Evolutionary conservation across 345 rosid species (phyloP).

Genomic region (Gossypium sturtianum): DNA sequence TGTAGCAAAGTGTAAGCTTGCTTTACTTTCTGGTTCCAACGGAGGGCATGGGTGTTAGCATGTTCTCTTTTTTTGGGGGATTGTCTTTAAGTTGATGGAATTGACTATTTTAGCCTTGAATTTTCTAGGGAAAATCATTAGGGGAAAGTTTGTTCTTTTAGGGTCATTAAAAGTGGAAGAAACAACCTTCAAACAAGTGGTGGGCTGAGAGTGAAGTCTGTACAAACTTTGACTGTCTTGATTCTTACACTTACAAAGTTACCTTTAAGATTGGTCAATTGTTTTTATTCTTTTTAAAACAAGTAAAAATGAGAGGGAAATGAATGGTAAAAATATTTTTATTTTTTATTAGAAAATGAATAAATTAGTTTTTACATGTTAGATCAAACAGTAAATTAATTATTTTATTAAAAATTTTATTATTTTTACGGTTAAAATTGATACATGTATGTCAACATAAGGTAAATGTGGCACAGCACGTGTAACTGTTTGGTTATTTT

Average conservation of each 20-base stretch:
- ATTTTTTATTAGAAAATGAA: too few relatives aligned
- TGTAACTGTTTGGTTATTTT: too few relatives aligned
- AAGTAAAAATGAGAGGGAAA: neutral
- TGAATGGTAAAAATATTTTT: neutral
- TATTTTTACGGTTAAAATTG: fast-evolving
- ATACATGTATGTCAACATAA: too few relatives aligned
- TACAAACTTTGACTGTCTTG: neutral
- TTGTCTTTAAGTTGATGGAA: neutral
- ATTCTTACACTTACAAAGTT: neutral
- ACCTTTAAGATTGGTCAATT: neutral
- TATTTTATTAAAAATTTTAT: too few relatives aligned
- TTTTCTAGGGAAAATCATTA: neutral
- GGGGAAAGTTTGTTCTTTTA: neutral
- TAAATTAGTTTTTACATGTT: too few relatives aligned
- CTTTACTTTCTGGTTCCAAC: neutral
- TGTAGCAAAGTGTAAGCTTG: conserved; percentile 17
- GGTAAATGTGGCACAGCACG: fast-evolving
- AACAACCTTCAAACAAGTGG: neutral
- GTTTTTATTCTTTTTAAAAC: neutral
- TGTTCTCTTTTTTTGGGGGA: neutral
- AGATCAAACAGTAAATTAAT: too few relatives aligned
- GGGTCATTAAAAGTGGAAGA: neutral
- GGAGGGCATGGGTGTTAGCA: neutral
- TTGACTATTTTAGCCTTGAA: conserved; percentile 17
- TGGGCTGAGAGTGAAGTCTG: neutral